These are phyloP conservation scores for Pichia cactophila DNA, from an alignment of 1,139 yeast species.

Conservation along the genomic window DNA sequence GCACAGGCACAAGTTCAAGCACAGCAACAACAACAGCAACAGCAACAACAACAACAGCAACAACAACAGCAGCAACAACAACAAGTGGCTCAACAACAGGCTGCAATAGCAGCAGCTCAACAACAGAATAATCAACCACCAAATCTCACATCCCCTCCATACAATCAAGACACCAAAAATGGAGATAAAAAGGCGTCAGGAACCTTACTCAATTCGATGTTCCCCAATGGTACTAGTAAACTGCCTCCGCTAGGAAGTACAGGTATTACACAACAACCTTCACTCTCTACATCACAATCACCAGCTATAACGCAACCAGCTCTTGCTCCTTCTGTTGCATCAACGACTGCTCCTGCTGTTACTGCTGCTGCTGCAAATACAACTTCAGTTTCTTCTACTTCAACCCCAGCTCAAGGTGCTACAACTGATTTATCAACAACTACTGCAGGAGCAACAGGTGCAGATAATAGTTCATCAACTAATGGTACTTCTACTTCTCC, in stretches of 20 bases:
- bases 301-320: not conserved
- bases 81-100: slow-evolving; percentile 13
- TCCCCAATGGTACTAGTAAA: not conserved
- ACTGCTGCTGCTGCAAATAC: not conserved
- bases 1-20: slow-evolving; percentile 14
- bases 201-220: not conserved
- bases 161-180: not conserved
- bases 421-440: not conserved
- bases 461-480: not conserved
- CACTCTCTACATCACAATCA: not conserved
- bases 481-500: not conserved
- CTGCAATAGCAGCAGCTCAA: not conserved
- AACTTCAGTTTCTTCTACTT: not conserved
- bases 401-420: not conserved
- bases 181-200: not conserved
- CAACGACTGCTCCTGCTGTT: not conserved
- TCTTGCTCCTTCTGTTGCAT: not conserved
- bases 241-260: not conserved
- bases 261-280: not conserved
- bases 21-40: slow-evolving; percentile 17
- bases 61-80: slow-evolving; percentile 15
- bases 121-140: slow-evolving; percentile 5
- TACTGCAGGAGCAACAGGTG: not conserved
- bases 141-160: not conserved
- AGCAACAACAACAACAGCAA: slow-evolving; percentile 9